These are phyloP conservation scores for Phytophthora multivora DNA, from an alignment of 352 stramenopile species.

Conservation along the genomic window DNA sequence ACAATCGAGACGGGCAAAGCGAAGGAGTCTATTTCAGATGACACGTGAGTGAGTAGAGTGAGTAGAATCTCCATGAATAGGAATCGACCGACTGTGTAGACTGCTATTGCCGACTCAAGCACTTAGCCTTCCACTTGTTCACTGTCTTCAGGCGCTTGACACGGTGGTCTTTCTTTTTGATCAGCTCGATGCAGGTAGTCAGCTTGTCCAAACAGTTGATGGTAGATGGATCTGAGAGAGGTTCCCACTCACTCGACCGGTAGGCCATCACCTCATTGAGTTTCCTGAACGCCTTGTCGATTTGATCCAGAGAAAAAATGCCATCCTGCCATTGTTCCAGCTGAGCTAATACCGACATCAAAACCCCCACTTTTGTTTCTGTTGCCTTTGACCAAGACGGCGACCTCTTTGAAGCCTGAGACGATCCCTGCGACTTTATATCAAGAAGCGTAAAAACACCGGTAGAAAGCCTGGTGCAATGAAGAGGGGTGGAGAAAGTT, in stretches of 20 bases:
- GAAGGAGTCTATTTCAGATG: conserved; percentile 21
- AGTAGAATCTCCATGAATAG: too few relatives aligned
- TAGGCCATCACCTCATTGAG: conserved; percentile 16
- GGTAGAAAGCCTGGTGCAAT: conserved; percentile 10
- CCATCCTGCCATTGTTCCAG: conserved; percentile 31
- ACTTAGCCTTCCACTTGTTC: conserved; percentile 11
- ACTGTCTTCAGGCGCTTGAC: conserved; percentile 26
- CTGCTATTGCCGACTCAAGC: not conserved
- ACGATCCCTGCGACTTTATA: not conserved
- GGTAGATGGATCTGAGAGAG: conserved; percentile 4
- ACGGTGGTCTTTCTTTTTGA: conserved; percentile 18
- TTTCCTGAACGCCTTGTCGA: conserved; percentile 26
- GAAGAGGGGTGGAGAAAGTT: not conserved
- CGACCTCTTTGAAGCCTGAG: not conserved
- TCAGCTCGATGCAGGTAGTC: conserved; percentile 17
- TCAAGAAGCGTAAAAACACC: conserved; percentile 3
- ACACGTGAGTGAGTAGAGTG: not conserved
- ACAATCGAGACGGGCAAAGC: not conserved
- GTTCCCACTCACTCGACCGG: conserved; percentile 21
- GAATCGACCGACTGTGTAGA: too few relatives aligned
- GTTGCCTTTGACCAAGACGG: conserved; percentile 1
- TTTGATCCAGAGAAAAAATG: conserved; percentile 36
- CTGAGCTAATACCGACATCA: conserved; percentile 10
- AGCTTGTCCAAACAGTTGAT: conserved; percentile 25
- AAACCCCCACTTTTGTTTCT: not conserved